Conservation (phyloP, 2,329 filamentous ascomycete genomes). For the Aspergillus brasiliensis region DNA sequence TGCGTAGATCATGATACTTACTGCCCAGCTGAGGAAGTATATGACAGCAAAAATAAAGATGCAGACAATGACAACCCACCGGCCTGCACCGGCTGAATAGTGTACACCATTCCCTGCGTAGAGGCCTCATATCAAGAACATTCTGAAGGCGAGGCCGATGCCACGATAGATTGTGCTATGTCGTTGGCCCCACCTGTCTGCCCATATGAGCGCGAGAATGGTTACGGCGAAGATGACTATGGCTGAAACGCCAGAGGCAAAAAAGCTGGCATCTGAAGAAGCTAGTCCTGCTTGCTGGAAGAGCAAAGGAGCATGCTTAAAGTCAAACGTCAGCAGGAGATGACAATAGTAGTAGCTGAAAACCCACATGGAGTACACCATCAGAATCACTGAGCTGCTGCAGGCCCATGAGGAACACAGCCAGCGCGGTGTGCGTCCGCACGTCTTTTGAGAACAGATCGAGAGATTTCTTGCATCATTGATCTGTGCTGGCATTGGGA, state of each 20-base stretch:
- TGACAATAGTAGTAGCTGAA: neutral
- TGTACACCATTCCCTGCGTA: conserved; percentile 37
- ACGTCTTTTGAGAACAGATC: conserved; percentile 46
- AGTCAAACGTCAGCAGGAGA: neutral
- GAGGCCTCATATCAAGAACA: conserved; percentile 38
- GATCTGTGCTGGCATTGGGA: conserved; percentile 8
- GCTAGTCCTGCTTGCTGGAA: conserved; percentile 62
- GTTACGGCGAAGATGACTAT: conserved; percentile 61
- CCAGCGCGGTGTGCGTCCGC: conserved; percentile 53
- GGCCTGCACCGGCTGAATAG: conserved; percentile 27
- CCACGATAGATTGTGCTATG: conserved; percentile 59
- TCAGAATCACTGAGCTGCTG: conserved; percentile 65
- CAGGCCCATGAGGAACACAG: conserved; percentile 61
- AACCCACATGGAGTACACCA: conserved; percentile 60
- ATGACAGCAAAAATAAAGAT: conserved; percentile 33
- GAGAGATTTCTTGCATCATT: conserved; percentile 28
- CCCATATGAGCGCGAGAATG: conserved; percentile 58
- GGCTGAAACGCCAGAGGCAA: conserved; percentile 63
- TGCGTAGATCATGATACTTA: conserved; percentile 59
- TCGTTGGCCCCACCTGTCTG: conserved; percentile 61
- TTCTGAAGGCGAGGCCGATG: conserved; percentile 47
- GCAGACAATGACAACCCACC: conserved; percentile 34
- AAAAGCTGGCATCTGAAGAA: conserved; percentile 57
- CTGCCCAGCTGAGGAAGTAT: conserved; percentile 52
- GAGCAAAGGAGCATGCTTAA: conserved; percentile 61